Base-by-base conservation (phyloP, 805 yeast species). In the Yamadazyma akitaensis region DNA sequence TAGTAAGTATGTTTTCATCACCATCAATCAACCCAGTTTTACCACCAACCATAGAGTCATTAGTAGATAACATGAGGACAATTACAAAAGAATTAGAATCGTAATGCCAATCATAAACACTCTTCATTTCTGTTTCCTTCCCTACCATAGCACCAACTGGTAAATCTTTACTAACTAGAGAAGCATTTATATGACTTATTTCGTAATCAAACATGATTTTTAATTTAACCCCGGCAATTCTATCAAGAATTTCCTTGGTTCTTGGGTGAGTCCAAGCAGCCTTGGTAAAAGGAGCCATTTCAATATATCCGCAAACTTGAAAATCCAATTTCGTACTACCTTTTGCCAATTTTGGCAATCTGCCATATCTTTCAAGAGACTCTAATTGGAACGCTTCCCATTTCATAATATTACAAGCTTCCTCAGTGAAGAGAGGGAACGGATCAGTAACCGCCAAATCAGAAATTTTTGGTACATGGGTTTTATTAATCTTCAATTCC, bases 401-500 rank as follows among this genome's bases (percentile, higher is more conserved):
- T 44, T 57, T 60, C 65, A 62, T 63, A 37, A 62, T 55, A 38
- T 60, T 57, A 35, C 57, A 50, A 2, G 67, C 67, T 40, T 61
- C 66, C 36, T 60, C 59, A 12, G 65, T 60, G 50, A 63, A 62
- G 31, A 63, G 50, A 1, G 65, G 64, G 40, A 63, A 63, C 2
- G 67, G 63, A 40, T 62, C 60, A 5, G 61, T 51, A 1, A 58
- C 64, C 4, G 61, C 76, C 46, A 69, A 60, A 21, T 70, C 63
- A 26, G 64, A 57, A 30, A 66, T 59, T 14, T 67, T 61, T 13
- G 60, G 59, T 11, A 60, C 61, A 46, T 65, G 72, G 1, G 71
- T 66, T 54, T 66, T 64, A 16, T 57, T 50, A 46, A 71, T 69
- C 2, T 67, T 64, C 43, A 71, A 57, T 18, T 69, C 75, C 32